These are phyloP conservation scores for Psilocybe cyanescens DNA, from an alignment of 768 basidiomycete genomes.

Conservation along the genomic window DNA sequence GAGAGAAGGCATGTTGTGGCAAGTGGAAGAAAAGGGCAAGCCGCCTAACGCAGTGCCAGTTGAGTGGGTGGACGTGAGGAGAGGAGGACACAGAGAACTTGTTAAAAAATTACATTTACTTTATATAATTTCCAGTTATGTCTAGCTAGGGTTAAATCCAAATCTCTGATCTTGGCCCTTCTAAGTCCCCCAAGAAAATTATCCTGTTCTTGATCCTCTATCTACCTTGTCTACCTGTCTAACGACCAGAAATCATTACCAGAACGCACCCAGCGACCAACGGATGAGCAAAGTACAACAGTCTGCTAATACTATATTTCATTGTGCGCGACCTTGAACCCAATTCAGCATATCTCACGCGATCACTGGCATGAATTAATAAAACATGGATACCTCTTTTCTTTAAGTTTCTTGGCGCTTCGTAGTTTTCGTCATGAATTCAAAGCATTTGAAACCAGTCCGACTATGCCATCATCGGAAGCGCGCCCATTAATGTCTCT, in stretches of 20 bases:
- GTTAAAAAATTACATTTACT: constrained; percentile 36
- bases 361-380: constrained; percentile 10
- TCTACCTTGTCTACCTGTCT: constrained; percentile 22
- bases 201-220: constrained; percentile 18
- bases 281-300: not conserved
- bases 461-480: constrained; percentile 1
- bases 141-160: constrained; percentile 26
- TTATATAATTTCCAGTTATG: constrained; percentile 51
- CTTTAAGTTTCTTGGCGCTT: constrained; percentile 17
- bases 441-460: not conserved
- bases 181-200: constrained; percentile 24
- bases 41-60: constrained; percentile 56
- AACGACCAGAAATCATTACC: constrained; percentile 15
- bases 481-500: constrained; percentile 7
- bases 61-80: constrained; percentile 25
- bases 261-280: constrained; percentile 1
- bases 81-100: constrained; percentile 35
- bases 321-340: not conserved
- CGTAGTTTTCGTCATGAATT: constrained; percentile 11
- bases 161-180: constrained; percentile 21
- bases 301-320: not conserved
- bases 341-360: not conserved
- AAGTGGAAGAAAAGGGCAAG: constrained; percentile 33
- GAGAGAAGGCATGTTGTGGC: constrained; percentile 66
- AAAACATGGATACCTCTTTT: constrained; percentile 18